These are phyloP conservation scores for Patellifolia procumbens DNA, from an alignment of 179 eudicot species.

Conservation along the genomic window DNA sequence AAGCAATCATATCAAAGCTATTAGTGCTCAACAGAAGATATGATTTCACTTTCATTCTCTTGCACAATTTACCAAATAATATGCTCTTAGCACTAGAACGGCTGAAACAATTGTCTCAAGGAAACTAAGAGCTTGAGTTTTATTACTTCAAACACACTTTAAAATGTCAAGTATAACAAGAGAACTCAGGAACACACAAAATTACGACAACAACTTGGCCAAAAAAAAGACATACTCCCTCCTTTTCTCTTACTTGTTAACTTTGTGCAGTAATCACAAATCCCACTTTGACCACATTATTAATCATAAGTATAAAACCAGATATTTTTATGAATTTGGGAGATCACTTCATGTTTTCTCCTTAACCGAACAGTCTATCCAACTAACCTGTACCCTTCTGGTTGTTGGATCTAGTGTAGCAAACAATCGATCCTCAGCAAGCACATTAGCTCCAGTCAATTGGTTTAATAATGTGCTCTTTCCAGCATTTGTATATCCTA, in stretches of 20 bases:
- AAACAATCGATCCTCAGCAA: slow-evolving; percentile 92
- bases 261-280: too few species aligned
- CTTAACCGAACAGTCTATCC: too few species aligned
- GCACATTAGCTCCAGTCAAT: slow-evolving; percentile 93
- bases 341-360: too few species aligned
- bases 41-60: background rate
- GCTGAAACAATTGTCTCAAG: background rate
- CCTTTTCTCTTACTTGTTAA: too few species aligned
- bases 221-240: background rate
- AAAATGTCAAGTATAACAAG: background rate
- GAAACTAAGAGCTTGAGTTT: background rate
- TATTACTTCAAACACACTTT: slow-evolving; percentile 10
- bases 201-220: background rate
- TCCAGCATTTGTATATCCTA: slow-evolving; percentile 99
- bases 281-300: too few species aligned
- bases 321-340: too few species aligned
- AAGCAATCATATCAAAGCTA: background rate
- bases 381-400: slow-evolving; percentile 92
- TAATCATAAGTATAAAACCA: too few species aligned
- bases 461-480: slow-evolving; percentile 92
- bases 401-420: slow-evolving; percentile 99
- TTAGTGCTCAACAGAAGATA: background rate
- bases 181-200: background rate
- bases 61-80: background rate
- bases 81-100: background rate